Conservation (phyloP, 768 basidiomycete species). For the Tulasnella calospora region DNA sequence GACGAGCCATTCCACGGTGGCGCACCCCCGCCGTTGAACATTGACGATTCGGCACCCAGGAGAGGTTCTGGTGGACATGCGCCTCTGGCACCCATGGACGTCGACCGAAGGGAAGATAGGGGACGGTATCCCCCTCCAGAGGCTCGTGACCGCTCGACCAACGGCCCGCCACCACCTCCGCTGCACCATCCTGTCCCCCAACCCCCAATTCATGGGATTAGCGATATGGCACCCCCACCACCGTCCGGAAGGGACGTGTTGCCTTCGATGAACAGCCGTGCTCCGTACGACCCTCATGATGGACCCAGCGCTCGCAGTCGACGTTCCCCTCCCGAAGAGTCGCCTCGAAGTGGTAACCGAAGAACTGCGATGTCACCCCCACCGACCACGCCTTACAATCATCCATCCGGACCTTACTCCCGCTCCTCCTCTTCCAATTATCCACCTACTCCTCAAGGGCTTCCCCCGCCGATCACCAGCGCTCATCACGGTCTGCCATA, state of each 20-base stretch:
- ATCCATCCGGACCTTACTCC: neutral
- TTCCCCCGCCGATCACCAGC: constrained; percentile 8
- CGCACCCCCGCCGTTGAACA: constrained; percentile 72
- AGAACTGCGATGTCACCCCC: constrained; percentile 19
- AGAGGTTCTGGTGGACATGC: constrained; percentile 45
- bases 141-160: constrained; percentile 34
- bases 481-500: constrained; percentile 25
- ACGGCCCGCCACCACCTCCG: constrained; percentile 49
- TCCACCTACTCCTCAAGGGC: constrained; percentile 9
- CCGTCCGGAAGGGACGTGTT: constrained; percentile 1
- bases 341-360: neutral
- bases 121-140: constrained; percentile 43
- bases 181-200: constrained; percentile 68
- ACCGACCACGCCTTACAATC: neutral
- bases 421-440: neutral
- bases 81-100: constrained; percentile 73
- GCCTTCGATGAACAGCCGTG: constrained; percentile 12
- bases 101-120: constrained; percentile 45
- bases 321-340: constrained; percentile 12
- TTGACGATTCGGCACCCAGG: constrained; percentile 51
- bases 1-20: constrained; percentile 75
- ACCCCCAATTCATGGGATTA: constrained; percentile 34
- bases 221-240: constrained; percentile 37
- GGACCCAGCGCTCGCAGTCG: constrained; percentile 18
- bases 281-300: constrained; percentile 10